These are phyloP conservation scores for Staphylotrichum tortipilum DNA, from an alignment of 495 filamentous ascomycete genomes.

Conservation along the genomic window DNA sequence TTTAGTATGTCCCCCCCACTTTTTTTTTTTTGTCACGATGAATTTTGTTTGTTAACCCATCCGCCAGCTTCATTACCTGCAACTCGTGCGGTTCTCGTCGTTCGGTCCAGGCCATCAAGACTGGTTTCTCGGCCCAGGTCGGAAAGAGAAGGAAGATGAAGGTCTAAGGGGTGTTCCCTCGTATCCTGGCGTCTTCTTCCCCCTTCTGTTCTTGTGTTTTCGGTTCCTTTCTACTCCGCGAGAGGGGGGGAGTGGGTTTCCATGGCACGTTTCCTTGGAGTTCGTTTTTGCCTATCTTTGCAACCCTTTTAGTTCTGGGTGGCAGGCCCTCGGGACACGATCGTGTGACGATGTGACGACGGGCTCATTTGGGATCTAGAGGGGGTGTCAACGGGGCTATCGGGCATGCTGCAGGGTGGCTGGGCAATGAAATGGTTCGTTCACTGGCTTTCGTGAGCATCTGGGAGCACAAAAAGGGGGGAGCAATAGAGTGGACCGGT, in stretches of 20 bases:
- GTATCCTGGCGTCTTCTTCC: background rate
- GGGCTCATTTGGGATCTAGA: slow-evolving; percentile 1
- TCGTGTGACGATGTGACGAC: slow-evolving; percentile 8
- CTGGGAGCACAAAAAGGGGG: background rate
- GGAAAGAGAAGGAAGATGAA: slow-evolving; percentile 76
- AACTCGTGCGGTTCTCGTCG: slow-evolving; percentile 80
- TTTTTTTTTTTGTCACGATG: slow-evolving; percentile 61
- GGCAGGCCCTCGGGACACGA: slow-evolving; percentile 11
- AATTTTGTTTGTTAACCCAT: slow-evolving; percentile 2
- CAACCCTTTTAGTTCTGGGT: slow-evolving; percentile 1
- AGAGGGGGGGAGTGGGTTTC: background rate
- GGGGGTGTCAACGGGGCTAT: background rate
- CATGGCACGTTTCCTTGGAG: background rate
- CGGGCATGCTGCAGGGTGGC: slow-evolving; percentile 1
- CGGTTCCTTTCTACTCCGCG: background rate
- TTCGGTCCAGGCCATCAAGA: slow-evolving; percentile 96
- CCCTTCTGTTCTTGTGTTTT: background rate
- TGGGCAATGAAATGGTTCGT: slow-evolving; percentile 2
- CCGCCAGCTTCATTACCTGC: slow-evolving; percentile 37
- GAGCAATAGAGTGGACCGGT: background rate
- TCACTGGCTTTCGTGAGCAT: slow-evolving; percentile 4
- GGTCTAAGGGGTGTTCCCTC: slow-evolving; percentile 24
- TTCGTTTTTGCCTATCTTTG: background rate
- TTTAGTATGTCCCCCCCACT: slow-evolving; percentile 32
- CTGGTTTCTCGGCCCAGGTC: slow-evolving; percentile 96